Evolutionary conservation across 225 moss, liverwort and hornwort species (phyloP).

Genomic region (Sphagnum tenellum): DNA sequence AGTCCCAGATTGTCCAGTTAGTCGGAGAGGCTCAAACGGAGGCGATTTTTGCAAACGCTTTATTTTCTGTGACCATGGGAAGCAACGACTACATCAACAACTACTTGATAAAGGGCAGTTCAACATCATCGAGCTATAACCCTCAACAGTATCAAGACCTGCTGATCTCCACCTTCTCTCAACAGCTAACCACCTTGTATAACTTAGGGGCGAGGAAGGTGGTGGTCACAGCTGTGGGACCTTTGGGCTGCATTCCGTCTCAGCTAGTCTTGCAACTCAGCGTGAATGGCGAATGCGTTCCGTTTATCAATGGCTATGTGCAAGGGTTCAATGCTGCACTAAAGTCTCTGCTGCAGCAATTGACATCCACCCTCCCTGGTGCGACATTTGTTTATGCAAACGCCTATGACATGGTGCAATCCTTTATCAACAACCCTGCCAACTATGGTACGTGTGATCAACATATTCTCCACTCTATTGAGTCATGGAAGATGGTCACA

Average conservation of each 20-base stretch:
- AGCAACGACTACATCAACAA: conserved; percentile 98
- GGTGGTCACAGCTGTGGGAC: conserved; percentile 62
- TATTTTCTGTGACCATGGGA: conserved; percentile 60
- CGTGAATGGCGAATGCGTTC: conserved; percentile 27
- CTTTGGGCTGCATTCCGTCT: conserved; percentile 73
- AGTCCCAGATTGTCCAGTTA: conserved; percentile 29
- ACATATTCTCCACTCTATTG: too few species aligned
- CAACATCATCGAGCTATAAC: conserved; percentile 35
- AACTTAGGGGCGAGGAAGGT: conserved; percentile 71
- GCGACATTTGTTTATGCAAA: conserved; percentile 28
- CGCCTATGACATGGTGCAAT: conserved; percentile 15
- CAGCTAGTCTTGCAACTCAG: conserved; percentile 4
- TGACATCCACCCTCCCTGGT: conserved; percentile 22
- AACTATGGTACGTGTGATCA: conserved; percentile 18
- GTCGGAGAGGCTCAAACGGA: conserved; percentile 28
- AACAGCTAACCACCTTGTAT: conserved; percentile 55
- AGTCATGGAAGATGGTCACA: too few species aligned
- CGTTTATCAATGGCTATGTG: conserved; percentile 15
- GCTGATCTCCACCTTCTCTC: conserved; percentile 35
- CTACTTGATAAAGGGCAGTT: conserved; percentile 43
- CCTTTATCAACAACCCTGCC: conserved; percentile 21
- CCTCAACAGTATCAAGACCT: conserved; percentile 53
- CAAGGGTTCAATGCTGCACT: conserved; percentile 21
- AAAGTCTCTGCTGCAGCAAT: conserved; percentile 25
- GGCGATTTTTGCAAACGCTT: conserved; percentile 34